These are phyloP conservation scores for Capronia coronata DNA, from an alignment of 2,329 filamentous ascomycete species.

Conservation along the genomic window DNA sequence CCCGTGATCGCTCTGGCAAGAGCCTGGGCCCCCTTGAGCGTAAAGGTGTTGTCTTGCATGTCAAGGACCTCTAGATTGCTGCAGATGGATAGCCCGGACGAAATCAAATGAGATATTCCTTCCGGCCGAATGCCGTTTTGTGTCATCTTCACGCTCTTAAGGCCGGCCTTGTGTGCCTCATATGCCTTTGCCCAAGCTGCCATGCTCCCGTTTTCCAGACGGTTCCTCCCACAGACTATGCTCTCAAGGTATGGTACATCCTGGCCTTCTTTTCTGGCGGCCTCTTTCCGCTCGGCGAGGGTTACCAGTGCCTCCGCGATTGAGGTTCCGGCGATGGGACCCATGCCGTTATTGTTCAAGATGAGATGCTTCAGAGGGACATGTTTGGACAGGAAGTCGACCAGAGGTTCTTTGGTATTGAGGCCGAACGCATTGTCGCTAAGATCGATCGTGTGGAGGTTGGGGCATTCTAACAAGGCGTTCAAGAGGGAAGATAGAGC, in stretches of 20 bases:
- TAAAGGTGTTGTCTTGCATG: conserved; percentile 97
- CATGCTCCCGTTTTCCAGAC: conserved; percentile 95
- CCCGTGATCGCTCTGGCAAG: conserved; percentile 66
- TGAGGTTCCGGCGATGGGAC: conserved; percentile 80
- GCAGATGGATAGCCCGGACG: conserved; percentile 68
- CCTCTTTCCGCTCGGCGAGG: conserved; percentile 77
- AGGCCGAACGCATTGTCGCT: conserved; percentile 98
- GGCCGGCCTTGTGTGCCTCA: conserved; percentile 66
- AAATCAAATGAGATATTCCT: conserved; percentile 75
- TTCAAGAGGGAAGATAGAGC: conserved; percentile 80
- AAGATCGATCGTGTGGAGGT: conserved; percentile 85
- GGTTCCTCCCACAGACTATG: conserved; percentile 93
- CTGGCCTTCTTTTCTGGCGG: conserved; percentile 57
- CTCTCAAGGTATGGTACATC: conserved; percentile 81
- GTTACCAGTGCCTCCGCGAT: conserved; percentile 80
- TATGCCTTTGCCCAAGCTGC: conserved; percentile 86
- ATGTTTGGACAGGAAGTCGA: conserved; percentile 83
- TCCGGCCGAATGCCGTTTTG: conserved; percentile 96
- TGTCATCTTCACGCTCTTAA: conserved; percentile 90
- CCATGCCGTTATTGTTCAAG: conserved; percentile 97
- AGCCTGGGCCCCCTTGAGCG: conserved; percentile 67
- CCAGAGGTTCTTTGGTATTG: conserved; percentile 86
- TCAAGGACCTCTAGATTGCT: conserved; percentile 68
- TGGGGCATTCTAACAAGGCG: conserved; percentile 75
- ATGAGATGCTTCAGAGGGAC: conserved; percentile 87